Base-by-base conservation (phyloP, 2,329 filamentous ascomycete species). In the Claviceps sp. region DNA sequence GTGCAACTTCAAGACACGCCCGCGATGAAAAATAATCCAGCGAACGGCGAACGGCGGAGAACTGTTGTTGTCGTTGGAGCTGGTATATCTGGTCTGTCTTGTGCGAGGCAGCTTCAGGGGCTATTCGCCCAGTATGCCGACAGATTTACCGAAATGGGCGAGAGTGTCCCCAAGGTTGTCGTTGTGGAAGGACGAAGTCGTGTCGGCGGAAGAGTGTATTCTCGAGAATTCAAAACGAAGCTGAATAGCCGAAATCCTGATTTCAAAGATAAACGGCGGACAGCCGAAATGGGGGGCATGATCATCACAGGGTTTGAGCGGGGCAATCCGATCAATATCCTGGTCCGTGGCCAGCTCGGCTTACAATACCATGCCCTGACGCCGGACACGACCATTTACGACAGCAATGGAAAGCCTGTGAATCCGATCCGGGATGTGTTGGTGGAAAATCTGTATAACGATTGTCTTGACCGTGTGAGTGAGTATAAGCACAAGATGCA, bases 221-320 rank as follows among this genome's bases (percentile, higher is more conserved):
- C 93, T 50, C 89, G 78, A 50, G 70, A 77, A 24, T 76, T 84
- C 56, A 72, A 73, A 75, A 81, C 71, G 70, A 85, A 72, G 66
- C 78, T 37, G 65, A 67, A 73, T 52, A 63, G 73, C 62, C 68
- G 70, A 57, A 59, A 81, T 63, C 69, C 74, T 64, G 73, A 58
- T 64, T 68, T 79, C 76, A 65, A 78, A 69, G 76, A 73, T 8
- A 77, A 74, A 55, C 73, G 81, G 49, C 85, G 85, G 62, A 97
- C 90, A 19, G 93, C 89, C 37, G 93, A 98, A 66, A 94, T 96
- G 83, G 93, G 93, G 30, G 93, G 91, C 52, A 95, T 98, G 76
- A 97, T 98, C 55, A 89, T 98, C 55, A 96, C 94, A 38, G 93
- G 93, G 0, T 98, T 97, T 64, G 89, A 97, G 58, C 81, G 88